Evolutionary conservation across 2,329 filamentous ascomycete genomes (phyloP), one percentile per base, ranked within the genome.

Genomic region (Alternaria brassicicola): DNA sequence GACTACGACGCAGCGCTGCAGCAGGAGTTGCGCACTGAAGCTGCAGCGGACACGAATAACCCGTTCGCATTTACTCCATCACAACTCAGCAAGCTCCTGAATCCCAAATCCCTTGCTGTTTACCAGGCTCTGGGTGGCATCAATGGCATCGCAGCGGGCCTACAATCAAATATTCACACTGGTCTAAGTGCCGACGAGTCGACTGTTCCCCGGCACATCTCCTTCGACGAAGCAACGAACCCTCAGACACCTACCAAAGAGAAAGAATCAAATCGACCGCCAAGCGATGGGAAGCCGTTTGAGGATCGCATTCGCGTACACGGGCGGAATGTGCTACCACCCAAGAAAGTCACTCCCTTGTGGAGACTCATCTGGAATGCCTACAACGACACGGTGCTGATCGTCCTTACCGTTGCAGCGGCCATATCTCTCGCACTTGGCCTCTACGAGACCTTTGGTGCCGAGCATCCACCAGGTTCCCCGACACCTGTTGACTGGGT

Each of bases 351-450:
- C 2, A 87, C 85, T 26, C 82, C 86, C 2, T 81, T 91, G 38
- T 81, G 86, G 66, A 80, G 78, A 57, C 71, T 90, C 7, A 81
- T 88, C 57, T 91, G 88, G 88, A 84, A 84, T 61, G 88, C 89
- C 3, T 90, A 89, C 74, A 89, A 91, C 65, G 89, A 92, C 76
- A 89, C 89, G 63, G 87, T 92, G 33, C 83, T 92, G 36, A 88
- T 92, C 36, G 78, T 92, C 6, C 78, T 92, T 58, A 89, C 88
- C 0, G 82, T 86, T 33, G 89, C 89, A 9, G 89, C 89, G 1
- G 79, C 88, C 10, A 82, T 92, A 10, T 92, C 89, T 0, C 77
- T 92, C 7, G 87, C 86, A 8, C 79, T 92, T 10, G 89, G 89
- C 9, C 78, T 92, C 2, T 92, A 92, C 67, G 84, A 90, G 71